Base-by-base conservation (phyloP, 2,329 filamentous ascomycete species). In the Fusarium sp. region DNA sequence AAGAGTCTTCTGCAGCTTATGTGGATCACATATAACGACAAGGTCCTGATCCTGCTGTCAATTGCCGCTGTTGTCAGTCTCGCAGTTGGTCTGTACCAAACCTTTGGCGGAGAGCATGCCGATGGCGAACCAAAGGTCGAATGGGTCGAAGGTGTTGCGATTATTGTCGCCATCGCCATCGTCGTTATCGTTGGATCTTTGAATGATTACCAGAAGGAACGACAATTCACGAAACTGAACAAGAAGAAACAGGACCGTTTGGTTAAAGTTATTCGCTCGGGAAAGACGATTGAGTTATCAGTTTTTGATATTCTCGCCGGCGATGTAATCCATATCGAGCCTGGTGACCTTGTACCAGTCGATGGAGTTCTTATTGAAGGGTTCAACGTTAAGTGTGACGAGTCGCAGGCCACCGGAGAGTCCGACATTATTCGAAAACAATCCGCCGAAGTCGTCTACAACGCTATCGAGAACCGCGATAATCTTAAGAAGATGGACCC, bases 1-100 rank as follows among this genome's bases (percentile, higher is more conserved):
- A 94, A 94, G 82, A 91, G 84, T 69, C 85, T 94, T 43, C 82
- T 92, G 46, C 83, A 92, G 76, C 83, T 94, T 44, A 91, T 93
- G 80, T 94, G 92, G 92, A 92, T 94, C 74, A 93, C 92, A 0
- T 93, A 93, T 78, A 93, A 94, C 80, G 92, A 94, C 84, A 94
- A 94, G 78, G 90, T 94, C 6, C 82, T 94, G 47, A 91, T 93
- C 62, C 82, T 94, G 8, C 83, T 94, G 58, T 92, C 90, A 1
- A 83, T 87, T 51, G 92, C 92, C 45, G 92, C 92, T 6, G 84
- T 89, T 40, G 88, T 94, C 52, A 94, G 92, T 46, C 84, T 94
- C 45, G 91, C 89, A 8, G 86, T 94, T 44, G 92, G 92, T 49
- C 83, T 94, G 1, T 94, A 94, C 78, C 90, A 94, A 78, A 91